A percentile compares a stretch with the other conserved stretches of the same genome.
Conservation (phyloP, 2,329 filamentous ascomycete genomes). For the Phaeosphaeriaceae sp. region DNA sequence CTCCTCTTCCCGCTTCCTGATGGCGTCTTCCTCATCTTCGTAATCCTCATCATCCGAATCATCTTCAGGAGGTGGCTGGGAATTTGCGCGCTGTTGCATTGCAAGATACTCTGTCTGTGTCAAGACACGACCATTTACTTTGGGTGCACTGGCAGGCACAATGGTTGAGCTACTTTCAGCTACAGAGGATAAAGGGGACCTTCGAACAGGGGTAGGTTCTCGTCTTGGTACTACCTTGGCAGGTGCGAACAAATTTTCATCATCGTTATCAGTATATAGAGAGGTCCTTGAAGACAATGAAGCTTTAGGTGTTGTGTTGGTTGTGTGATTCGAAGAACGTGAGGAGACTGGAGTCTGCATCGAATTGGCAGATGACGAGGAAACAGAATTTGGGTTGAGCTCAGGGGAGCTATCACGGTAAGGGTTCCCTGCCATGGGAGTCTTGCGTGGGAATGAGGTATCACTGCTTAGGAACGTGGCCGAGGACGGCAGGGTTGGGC, state of each 20-base stretch:
- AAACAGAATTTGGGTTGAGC: slow-evolving; percentile 29
- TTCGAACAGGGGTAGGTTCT: slow-evolving; percentile 6
- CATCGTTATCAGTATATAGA: slow-evolving; percentile 27
- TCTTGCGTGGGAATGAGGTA: slow-evolving; percentile 35
- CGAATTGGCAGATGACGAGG: slow-evolving; percentile 40
- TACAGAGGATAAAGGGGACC: slow-evolving; percentile 10
- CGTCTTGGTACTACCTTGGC: slow-evolving; percentile 16
- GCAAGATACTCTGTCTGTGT: slow-evolving; percentile 43
- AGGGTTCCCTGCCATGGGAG: slow-evolving; percentile 31
- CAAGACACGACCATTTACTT: slow-evolving; percentile 35
- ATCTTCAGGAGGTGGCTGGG: slow-evolving; percentile 32
- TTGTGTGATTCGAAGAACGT: slow-evolving; percentile 39
- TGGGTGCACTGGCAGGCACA: slow-evolving; percentile 13
- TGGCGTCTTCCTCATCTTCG: slow-evolving; percentile 47
- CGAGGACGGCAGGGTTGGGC: slow-evolving; percentile 34
- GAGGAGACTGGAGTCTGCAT: slow-evolving; percentile 43
- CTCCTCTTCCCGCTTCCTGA: slow-evolving; percentile 41
- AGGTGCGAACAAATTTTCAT: slow-evolving; percentile 42
- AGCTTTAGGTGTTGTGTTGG: slow-evolving; percentile 39
- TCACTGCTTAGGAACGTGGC: slow-evolving; percentile 37
- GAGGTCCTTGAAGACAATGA: slow-evolving; percentile 25
- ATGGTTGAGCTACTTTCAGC: slow-evolving; percentile 19
- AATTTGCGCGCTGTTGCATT: slow-evolving; percentile 35
- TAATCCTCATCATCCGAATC: slow-evolving; percentile 45
- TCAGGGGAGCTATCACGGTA: slow-evolving; percentile 31